Evolutionary conservation across 345 rosid genomes (phyloP).

Genomic region (Theobroma cacao): DNA sequence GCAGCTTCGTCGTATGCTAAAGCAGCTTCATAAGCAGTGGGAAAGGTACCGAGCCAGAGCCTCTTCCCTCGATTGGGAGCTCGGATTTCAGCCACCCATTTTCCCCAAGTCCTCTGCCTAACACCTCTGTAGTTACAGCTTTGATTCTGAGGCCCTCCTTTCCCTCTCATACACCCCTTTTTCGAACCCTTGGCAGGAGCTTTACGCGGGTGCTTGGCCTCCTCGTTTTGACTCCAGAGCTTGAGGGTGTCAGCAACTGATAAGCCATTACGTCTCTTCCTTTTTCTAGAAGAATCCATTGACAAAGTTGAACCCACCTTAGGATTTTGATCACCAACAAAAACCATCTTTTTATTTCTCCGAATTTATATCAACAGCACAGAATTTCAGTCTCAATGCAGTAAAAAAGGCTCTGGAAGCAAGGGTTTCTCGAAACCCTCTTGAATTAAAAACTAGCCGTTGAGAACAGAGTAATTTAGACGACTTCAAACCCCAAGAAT

Average conservation of each 20-base stretch:
- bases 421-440: too few species aligned
- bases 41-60: constrained; percentile 84
- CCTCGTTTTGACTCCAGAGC: neutral
- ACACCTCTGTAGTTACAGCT: constrained; percentile 62
- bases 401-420: too few species aligned
- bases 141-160: constrained; percentile 79
- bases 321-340: neutral
- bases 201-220: neutral
- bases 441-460: too few species aligned
- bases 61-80: constrained; percentile 59
- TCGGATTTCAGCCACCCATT: constrained; percentile 89
- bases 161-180: constrained; percentile 90
- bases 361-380: too few species aligned
- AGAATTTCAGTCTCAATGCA: too few species aligned
- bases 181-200: constrained; percentile 63
- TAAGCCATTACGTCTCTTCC: neutral
- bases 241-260: neutral
- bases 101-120: constrained; percentile 88
- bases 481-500: too few species aligned
- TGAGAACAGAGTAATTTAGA: too few species aligned
- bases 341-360: neutral
- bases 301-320: neutral
- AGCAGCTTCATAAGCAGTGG: constrained; percentile 67
- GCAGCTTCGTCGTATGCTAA: constrained; percentile 83
- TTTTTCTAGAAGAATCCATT: neutral